Evolutionary conservation across 2,329 filamentous ascomycete genomes (phyloP).

Genomic region (Grosmannia serpens): DNA sequence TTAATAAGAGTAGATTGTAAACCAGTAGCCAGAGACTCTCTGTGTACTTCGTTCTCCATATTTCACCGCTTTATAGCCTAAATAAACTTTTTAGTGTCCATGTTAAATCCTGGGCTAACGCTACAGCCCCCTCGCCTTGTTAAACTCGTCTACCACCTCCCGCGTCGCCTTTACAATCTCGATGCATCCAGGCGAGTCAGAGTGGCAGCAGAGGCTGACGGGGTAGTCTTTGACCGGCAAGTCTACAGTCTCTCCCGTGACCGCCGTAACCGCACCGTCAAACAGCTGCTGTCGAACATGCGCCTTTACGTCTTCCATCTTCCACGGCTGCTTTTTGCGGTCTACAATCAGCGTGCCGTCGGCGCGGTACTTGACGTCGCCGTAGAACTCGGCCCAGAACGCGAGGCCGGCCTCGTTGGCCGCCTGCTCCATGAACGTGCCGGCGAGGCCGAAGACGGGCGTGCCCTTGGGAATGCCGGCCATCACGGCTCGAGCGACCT

Average conservation of each 20-base stretch:
- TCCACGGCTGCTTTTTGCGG: slow-evolving; percentile 44
- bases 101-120: too few species aligned
- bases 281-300: slow-evolving; percentile 30
- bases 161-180: slow-evolving; percentile 29
- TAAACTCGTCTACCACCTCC: slow-evolving; percentile 28
- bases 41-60: too few species aligned
- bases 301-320: slow-evolving; percentile 24
- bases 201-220: slow-evolving; percentile 33
- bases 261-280: slow-evolving; percentile 26
- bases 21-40: too few species aligned
- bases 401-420: slow-evolving; percentile 14
- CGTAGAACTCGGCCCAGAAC: slow-evolving; percentile 18
- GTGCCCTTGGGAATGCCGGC: slow-evolving; percentile 14
- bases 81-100: too few species aligned
- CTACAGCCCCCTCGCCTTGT: slow-evolving; percentile 9
- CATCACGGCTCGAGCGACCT: slow-evolving; percentile 16
- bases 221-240: slow-evolving; percentile 28
- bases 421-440: slow-evolving; percentile 16
- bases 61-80: too few species aligned
- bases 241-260: slow-evolving; percentile 25
- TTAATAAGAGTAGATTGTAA: too few species aligned
- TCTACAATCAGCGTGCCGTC: slow-evolving; percentile 19
- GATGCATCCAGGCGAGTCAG: slow-evolving; percentile 31
- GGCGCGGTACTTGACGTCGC: slow-evolving; percentile 17
- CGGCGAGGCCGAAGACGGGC: slow-evolving; percentile 16